Evolutionary conservation across 805 yeast species (phyloP), one percentile per base, ranked within the genome.

Genomic region (Nematodospora valgi): DNA sequence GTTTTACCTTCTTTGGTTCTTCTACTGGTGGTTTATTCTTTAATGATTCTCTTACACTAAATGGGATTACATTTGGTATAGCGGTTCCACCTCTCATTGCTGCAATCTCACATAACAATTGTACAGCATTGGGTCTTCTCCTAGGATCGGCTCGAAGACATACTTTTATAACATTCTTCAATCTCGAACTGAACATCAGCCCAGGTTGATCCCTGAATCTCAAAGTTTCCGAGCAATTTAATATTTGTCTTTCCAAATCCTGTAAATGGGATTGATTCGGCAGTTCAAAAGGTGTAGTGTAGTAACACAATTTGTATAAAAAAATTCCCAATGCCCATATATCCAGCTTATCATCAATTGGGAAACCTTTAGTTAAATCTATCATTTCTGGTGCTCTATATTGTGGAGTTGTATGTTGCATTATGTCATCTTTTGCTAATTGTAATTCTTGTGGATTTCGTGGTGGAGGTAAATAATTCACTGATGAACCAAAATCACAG

Each of bases 361-460:
- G 82, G 38, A 74, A 71, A 3, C 86, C 79, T 39, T 76, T 70
- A 33, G 76, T 70, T 22, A 85, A 62, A 50, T 85, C 91, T 20
- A 85, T 64, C 93, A 85, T 85, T 57, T 85, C 95, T 3, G 95
- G 95, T 4, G 88, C 69, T 45, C 94, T 67, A 53, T 85, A 85
- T 52, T 85, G 95, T 0, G 94, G 89, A 0, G 95, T 85, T 1
- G 95, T 85, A 56, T 84, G 84, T 38, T 76, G 80, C 72, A 83
- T 60, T 26, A 85, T 72, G 54, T 85, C 93, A 40, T 79, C 76
- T 46, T 77, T 82, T 19, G 84, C 61, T 20, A 64, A 57, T 30
- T 72, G 68, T 30, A 80, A 63, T 46, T 84, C 89, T 37, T 77
- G 79, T 2, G 74, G 67, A 37, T 68, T 76, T 32, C 68, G 62